Percentiles rank a stretch among this genome's conserved stretches.
phyloP scores from a whole-genome alignment of 495 filamentous ascomycete genomes.

The Daldinia loculata region DNA sequence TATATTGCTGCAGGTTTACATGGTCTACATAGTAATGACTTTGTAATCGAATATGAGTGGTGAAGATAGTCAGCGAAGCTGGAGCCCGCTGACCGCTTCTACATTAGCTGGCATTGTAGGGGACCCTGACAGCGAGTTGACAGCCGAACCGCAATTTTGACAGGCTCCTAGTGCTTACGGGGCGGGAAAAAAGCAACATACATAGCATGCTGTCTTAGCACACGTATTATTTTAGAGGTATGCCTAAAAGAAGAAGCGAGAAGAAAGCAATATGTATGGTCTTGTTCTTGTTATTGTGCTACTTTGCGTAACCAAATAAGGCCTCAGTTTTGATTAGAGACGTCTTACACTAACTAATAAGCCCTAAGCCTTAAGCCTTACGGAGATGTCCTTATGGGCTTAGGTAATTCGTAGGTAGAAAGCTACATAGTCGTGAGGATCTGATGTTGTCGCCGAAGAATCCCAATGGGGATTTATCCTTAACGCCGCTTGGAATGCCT shows the following conservation, averaged over 20 bases:
- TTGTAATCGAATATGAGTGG: slow-evolving; percentile 22
- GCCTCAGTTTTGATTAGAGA: slow-evolving; percentile 8
- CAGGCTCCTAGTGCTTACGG: slow-evolving; percentile 42
- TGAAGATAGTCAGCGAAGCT: slow-evolving; percentile 39
- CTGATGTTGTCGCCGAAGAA: background rate
- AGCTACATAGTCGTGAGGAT: background rate
- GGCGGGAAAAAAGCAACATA: slow-evolving; percentile 26
- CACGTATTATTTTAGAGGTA: slow-evolving; percentile 17
- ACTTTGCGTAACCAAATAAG: background rate
- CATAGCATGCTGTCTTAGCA: slow-evolving; percentile 27
- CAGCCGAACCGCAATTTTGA: slow-evolving; percentile 17
- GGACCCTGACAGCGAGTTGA: slow-evolving; percentile 30
- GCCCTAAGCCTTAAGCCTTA: slow-evolving; percentile 8
- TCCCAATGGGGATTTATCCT: background rate
- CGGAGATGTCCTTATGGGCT: background rate
- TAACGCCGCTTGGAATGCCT: background rate
- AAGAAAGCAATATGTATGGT: background rate
- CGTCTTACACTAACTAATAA: slow-evolving; percentile 25
- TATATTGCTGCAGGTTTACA: background rate
- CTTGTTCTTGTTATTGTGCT: slow-evolving; percentile 7
- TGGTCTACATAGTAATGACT: slow-evolving; percentile 20
- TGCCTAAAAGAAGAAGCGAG: background rate
- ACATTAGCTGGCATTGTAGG: background rate
- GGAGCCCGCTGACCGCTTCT: slow-evolving; percentile 33
- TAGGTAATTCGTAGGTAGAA: background rate